Percentiles rank a stretch among this genome's conserved stretches.
Evolutionary conservation across 768 basidiomycete genomes (phyloP).

Genomic region (Pulveroboletus sp.): DNA sequence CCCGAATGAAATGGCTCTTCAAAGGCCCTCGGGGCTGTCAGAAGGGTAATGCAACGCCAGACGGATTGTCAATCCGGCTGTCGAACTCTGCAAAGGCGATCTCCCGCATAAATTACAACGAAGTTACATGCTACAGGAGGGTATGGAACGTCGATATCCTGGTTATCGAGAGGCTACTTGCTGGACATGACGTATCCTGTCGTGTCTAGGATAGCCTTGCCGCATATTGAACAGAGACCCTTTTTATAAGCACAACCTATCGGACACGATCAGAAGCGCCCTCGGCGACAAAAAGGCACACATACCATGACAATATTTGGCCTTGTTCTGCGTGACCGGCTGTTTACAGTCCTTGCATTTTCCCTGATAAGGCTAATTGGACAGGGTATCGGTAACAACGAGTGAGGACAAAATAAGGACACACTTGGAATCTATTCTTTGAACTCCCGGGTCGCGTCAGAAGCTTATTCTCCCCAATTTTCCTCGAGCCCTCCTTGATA

Average conservation of each 20-base stretch:
- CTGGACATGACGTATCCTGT: conserved; percentile 80
- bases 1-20: too few species aligned
- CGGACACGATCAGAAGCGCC: conserved; percentile 4
- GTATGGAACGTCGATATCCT: conserved; percentile 14
- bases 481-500: conserved; percentile 77
- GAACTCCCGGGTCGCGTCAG: conserved; percentile 63
- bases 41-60: too few species aligned
- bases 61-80: background rate
- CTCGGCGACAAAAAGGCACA: conserved; percentile 4
- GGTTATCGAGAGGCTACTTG: conserved; percentile 42
- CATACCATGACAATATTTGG: conserved; percentile 86
- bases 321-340: conserved; percentile 77
- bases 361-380: conserved; percentile 68
- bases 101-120: conserved; percentile 11
- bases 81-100: background rate
- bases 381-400: background rate
- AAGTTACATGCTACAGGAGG: conserved; percentile 17
- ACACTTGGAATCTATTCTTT: conserved; percentile 73
- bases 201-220: conserved; percentile 81
- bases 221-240: conserved; percentile 82
- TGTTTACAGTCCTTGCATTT: conserved; percentile 89
- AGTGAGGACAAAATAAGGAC: conserved; percentile 23
- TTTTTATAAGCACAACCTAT: conserved; percentile 86
- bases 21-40: too few species aligned
- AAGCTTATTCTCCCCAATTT: conserved; percentile 83